phyloP scores from a whole-genome alignment of 2,329 filamentous ascomycete genomes.

The Neoascochyta sp. region DNA sequence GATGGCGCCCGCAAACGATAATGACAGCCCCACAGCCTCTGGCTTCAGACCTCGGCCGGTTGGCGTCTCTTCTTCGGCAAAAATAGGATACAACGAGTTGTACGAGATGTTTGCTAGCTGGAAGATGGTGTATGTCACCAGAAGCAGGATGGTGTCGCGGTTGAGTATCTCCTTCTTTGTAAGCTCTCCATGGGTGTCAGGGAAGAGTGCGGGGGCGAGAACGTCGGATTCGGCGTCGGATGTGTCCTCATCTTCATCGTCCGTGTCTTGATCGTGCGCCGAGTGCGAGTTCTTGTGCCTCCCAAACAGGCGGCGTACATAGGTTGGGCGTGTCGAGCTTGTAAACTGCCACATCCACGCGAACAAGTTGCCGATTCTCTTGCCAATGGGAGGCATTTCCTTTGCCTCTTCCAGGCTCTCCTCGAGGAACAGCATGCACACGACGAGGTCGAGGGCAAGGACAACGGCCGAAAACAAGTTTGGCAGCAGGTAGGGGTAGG shows the following conservation, averaged over 20 bases:
- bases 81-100: constrained; percentile 93
- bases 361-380: constrained; percentile 59
- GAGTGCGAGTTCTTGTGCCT: constrained; percentile 26
- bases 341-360: constrained; percentile 68
- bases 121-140: constrained; percentile 86
- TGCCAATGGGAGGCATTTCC: constrained; percentile 57
- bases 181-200: constrained; percentile 43
- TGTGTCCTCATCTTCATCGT: constrained; percentile 42
- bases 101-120: constrained; percentile 92
- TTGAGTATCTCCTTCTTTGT: constrained; percentile 64
- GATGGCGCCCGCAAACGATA: constrained; percentile 77
- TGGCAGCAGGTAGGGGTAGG: constrained; percentile 79
- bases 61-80: constrained; percentile 70
- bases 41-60: constrained; percentile 73
- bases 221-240: constrained; percentile 42
- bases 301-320: constrained; percentile 46
- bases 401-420: constrained; percentile 74
- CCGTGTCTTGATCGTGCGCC: constrained; percentile 34
- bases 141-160: constrained; percentile 74
- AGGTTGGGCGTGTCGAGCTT: constrained; percentile 56
- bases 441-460: constrained; percentile 66
- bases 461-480: constrained; percentile 76
- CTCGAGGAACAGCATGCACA: constrained; percentile 77
- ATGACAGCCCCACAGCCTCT: constrained; percentile 75
- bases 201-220: constrained; percentile 41